Conservation (phyloP, 208 protist species). For the Wallacemonas collosoma region DNA sequence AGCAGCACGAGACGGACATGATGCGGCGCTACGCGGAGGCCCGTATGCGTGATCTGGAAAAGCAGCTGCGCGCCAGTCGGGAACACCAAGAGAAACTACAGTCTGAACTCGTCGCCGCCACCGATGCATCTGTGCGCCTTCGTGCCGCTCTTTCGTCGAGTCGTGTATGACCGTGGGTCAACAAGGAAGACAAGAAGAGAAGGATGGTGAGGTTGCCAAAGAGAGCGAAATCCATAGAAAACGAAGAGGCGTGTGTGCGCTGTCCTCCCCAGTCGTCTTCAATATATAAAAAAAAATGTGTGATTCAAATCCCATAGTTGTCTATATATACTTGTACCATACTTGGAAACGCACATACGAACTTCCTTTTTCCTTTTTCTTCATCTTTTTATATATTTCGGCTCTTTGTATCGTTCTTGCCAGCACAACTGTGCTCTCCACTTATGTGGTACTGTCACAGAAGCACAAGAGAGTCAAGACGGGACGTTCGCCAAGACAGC, state of each 20-base stretch:
- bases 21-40: slow-evolving; percentile 24
- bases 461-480: too few species aligned
- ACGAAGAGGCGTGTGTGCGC: too few species aligned
- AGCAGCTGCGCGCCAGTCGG: slow-evolving; percentile 20
- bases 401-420: not conserved
- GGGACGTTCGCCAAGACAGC: too few species aligned
- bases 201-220: too few species aligned
- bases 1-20: slow-evolving; percentile 24
- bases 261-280: too few species aligned
- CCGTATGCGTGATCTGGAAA: slow-evolving; percentile 22
- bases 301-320: too few species aligned
- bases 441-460: too few species aligned
- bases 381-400: not conserved
- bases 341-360: not conserved
- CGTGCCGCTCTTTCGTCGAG: slow-evolving; percentile 4
- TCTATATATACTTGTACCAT: not conserved
- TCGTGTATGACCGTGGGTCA: not conserved
- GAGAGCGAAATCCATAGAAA: too few species aligned
- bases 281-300: too few species aligned
- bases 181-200: not conserved
- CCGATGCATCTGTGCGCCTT: slow-evolving; percentile 10
- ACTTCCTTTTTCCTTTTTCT: slow-evolving; percentile 20
- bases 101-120: not conserved
- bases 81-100: slow-evolving; percentile 21
- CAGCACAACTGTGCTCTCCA: too few species aligned